These are phyloP conservation scores for Chimonanthus salicifolius DNA, from an alignment of 164 flowering plant species.

Conservation along the genomic window DNA sequence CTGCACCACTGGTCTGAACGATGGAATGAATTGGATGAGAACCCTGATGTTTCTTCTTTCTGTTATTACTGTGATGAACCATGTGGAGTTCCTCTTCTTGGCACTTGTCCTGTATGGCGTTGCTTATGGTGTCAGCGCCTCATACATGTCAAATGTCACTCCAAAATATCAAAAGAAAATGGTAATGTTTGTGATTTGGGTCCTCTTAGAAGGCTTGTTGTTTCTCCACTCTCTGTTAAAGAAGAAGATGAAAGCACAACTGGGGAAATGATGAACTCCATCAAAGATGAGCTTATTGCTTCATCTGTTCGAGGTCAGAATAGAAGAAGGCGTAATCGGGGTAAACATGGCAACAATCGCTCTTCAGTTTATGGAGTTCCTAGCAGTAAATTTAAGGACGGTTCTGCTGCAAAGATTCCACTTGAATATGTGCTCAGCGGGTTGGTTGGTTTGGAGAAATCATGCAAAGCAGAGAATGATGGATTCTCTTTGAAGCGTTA, in stretches of 20 bases:
- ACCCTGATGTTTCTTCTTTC: constrained; percentile 54
- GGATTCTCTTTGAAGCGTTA: constrained; percentile 18
- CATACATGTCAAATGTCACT: constrained; percentile 71
- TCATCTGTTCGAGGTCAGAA: constrained; percentile 48
- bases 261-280: constrained; percentile 39
- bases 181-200: constrained; percentile 76
- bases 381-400: constrained; percentile 33
- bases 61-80: constrained; percentile 80
- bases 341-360: constrained; percentile 32
- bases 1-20: constrained; percentile 80
- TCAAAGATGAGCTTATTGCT: constrained; percentile 41
- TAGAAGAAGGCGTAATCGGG: constrained; percentile 43
- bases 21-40: constrained; percentile 59
- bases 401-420: constrained; percentile 30
- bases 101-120: constrained; percentile 70
- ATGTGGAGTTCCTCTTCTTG: constrained; percentile 65
- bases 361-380: constrained; percentile 14
- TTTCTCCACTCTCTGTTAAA: constrained; percentile 69
- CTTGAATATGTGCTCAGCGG: constrained; percentile 38
- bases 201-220: constrained; percentile 52
- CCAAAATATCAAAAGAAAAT: constrained; percentile 58
- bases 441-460: constrained; percentile 35
- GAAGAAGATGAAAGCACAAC: constrained; percentile 26
- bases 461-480: constrained; percentile 23
- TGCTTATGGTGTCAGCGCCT: constrained; percentile 85